Evolutionary conservation across 2,329 filamentous ascomycete species (phyloP), one percentile per base, ranked within the genome.

Genomic region (Xylaria sp.): DNA sequence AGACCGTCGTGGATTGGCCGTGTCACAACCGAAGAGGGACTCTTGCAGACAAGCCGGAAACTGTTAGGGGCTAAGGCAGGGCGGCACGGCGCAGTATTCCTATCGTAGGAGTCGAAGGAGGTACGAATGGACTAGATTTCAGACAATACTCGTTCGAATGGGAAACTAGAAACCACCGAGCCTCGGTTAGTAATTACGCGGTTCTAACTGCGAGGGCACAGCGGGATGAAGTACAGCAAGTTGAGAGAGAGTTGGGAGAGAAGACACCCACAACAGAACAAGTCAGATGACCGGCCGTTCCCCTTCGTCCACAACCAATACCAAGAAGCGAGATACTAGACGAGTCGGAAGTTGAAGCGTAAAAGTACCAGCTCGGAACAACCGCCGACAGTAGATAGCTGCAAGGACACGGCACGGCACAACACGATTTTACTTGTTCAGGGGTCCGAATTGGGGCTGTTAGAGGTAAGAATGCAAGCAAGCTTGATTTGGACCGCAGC

Each of bases 121-220:
- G 54, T 67, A 50, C 55, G 61, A 59, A 69, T 61, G 54, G 63
- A 65, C 54, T 61, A 33, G 53, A 62, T 42, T 65, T 42, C 51
- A 49, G 65, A 66, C 58, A 58, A 50, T 51, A 61, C 56, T 70
- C 61, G 63, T 69, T 73, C 61, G 53, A 58, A 57, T 56, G 36
- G 59, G 60, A 58, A 56, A 60, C 73, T 73, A 61, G 66, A 65
- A 36, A 65, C 47, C 25, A 57, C 27, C 44, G 54, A 49, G 55
- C 56, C 33, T 62, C 67, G 50, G 62, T 75, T 66, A 74, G 73
- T 50, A 45, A 45, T 57, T 20, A 59, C 65, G 56, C 60, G 56
- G 50, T 29, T 61, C 39, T 55, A 55, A 56, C 15, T 53, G 58
- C 55, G 55, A 61, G n/a, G 36, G 13, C 27, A 27, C 33, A 31